phyloP scores from a whole-genome alignment of 768 basidiomycete genomes.

The Kwoniella newhampshirensis region DNA sequence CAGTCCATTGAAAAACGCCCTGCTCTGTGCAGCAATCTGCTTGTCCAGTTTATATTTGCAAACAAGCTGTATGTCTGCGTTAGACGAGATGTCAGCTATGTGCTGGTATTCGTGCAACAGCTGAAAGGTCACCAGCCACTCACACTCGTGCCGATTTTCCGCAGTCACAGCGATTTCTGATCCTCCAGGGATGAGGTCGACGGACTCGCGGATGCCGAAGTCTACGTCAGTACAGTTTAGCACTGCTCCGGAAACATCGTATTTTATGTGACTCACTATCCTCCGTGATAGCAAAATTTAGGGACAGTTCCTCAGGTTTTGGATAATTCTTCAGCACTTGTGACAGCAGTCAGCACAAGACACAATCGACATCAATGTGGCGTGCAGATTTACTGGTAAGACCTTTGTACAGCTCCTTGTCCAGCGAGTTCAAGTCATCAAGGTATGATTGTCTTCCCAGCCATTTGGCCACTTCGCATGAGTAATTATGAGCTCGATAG shows the following conservation, averaged over 20 bases:
- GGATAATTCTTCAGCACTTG: constrained; percentile 80
- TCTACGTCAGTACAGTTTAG: constrained; percentile 55
- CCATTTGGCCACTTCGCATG: constrained; percentile 63
- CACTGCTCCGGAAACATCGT: too few relatives aligned
- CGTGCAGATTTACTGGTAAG: constrained; percentile 60
- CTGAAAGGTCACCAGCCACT: too few relatives aligned
- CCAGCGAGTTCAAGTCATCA: constrained; percentile 87
- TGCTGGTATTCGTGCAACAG: neutral
- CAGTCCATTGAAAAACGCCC: constrained; percentile 78
- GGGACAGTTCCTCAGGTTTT: constrained; percentile 78
- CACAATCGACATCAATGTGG: neutral
- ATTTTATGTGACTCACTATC: constrained; percentile 75
- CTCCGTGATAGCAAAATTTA: constrained; percentile 83
- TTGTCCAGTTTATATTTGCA: constrained; percentile 83
- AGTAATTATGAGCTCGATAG: neutral
- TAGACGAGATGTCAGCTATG: constrained; percentile 10
- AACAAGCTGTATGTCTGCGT: constrained; percentile 82
- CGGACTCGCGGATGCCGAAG: constrained; percentile 71
- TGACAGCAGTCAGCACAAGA: too few relatives aligned
- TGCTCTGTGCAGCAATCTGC: constrained; percentile 75
- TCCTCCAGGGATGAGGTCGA: constrained; percentile 79
- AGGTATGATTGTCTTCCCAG: constrained; percentile 86
- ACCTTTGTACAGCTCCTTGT: constrained; percentile 88
- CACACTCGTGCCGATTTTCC: constrained; percentile 71
- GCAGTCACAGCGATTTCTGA: constrained; percentile 78